Conservation (phyloP, 305 asterid species). For the Fraxinus baroniana region DNA sequence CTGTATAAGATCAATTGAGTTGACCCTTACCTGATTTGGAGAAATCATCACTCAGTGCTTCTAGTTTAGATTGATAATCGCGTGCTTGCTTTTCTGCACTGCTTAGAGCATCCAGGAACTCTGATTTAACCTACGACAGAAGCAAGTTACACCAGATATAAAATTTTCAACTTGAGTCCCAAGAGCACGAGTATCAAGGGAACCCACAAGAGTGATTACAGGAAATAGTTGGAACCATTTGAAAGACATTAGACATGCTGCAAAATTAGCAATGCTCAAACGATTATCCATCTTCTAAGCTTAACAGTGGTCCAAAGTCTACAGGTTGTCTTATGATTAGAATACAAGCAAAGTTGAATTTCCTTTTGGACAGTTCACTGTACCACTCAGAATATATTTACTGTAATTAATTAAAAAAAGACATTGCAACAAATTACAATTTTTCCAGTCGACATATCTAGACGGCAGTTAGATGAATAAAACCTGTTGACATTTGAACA, state of each 20-base stretch:
- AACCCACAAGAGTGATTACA: not conserved
- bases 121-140: slow-evolving; percentile 70
- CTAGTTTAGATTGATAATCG: slow-evolving; percentile 65
- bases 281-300: not conserved
- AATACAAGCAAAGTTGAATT: not conserved
- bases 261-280: not conserved
- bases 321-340: not conserved
- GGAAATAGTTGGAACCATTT: not conserved
- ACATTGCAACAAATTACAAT: not conserved
- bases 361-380: not conserved
- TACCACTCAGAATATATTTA: not conserved
- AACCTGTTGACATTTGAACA: not conserved
- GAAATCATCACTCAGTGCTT: slow-evolving; percentile 54
- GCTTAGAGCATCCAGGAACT: slow-evolving; percentile 85
- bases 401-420: not conserved
- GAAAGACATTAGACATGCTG: not conserved
- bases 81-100: slow-evolving; percentile 89
- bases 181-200: slow-evolving; percentile 6
- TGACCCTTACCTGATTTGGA: slow-evolving; percentile 60
- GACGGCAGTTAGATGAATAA: not conserved
- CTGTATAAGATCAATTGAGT: slow-evolving; percentile 4
- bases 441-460: not conserved
- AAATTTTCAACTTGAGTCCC: not conserved
- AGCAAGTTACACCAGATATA: not conserved
- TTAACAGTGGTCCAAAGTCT: not conserved